A percentile compares a stretch with the other conserved stretches of the same genome.
phyloP scores from a whole-genome alignment of 768 basidiomycete genomes.

The Tricholoma hemisulphureum region DNA sequence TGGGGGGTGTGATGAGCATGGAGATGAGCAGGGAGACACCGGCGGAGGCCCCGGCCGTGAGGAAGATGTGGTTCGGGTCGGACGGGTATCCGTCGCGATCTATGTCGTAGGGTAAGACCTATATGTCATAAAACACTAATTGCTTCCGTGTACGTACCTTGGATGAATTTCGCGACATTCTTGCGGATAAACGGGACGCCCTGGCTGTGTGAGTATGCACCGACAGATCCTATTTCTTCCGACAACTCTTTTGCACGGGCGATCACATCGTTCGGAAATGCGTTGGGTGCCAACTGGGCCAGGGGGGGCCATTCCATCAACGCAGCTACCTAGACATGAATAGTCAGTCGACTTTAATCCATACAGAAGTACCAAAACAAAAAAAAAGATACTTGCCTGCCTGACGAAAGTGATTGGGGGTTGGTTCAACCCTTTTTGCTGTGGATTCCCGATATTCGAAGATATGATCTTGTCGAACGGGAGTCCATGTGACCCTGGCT shows the following conservation, averaged over 20 bases:
- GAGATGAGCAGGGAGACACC: conserved; percentile 88
- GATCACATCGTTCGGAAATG: conserved; percentile 85
- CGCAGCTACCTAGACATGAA: conserved; percentile 89
- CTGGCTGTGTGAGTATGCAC: conserved; percentile 95
- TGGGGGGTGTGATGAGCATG: conserved; percentile 68
- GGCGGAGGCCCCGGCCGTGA: conserved; percentile 91
- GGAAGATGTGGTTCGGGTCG: conserved; percentile 83
- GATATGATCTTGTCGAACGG: conserved; percentile 89
- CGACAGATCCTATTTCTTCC: conserved; percentile 85
- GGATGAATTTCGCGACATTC: conserved; percentile 86
- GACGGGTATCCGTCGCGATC: conserved; percentile 90
- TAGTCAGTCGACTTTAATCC: no score
- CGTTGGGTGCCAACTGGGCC: conserved; percentile 67
- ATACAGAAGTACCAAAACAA: neutral
- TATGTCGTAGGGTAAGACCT: conserved; percentile 28
- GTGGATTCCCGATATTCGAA: conserved; percentile 97
- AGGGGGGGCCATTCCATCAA: conserved; percentile 91
- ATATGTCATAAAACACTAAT: neutral
- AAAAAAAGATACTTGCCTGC: conserved; percentile 56
- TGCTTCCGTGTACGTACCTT: conserved; percentile 47
- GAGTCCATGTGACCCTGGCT: conserved; percentile 45
- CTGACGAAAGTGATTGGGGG: conserved; percentile 88
- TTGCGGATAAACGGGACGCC: conserved; percentile 87
- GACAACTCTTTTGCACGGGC: conserved; percentile 79
- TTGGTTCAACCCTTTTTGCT: conserved; percentile 93